A percentile compares a stretch with the other conserved stretches of the same genome.
These are phyloP conservation scores for Ganoderma leucocontextum DNA, from an alignment of 1,284 basidiomycete species.

Conservation along the genomic window DNA sequence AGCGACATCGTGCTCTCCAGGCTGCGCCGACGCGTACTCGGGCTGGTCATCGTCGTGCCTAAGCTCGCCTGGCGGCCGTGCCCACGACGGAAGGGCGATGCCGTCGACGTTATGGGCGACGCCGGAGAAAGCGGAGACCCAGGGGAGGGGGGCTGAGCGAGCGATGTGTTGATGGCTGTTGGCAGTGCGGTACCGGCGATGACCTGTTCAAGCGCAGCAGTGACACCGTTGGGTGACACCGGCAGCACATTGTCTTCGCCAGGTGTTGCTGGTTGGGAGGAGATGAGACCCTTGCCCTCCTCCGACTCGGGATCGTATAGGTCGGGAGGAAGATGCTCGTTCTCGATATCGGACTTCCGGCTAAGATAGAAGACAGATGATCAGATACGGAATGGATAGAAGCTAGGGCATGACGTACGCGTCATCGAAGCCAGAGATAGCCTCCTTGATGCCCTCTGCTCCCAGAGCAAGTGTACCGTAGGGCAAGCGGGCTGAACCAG, in stretches of 20 bases:
- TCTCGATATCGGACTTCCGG: constrained; percentile 98
- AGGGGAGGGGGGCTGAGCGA: constrained; percentile 34
- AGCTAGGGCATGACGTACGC: constrained; percentile 73
- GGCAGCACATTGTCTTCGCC: constrained; percentile 53
- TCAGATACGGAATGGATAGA: constrained; percentile 46
- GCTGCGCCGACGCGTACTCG: constrained; percentile 90
- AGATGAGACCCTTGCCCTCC: constrained; percentile 71
- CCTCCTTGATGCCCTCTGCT: constrained; percentile 95
- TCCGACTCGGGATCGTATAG: constrained; percentile 89
- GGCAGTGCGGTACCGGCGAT: constrained; percentile 46
- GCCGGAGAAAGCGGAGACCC: constrained; percentile 47
- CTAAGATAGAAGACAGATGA: constrained; percentile 48
- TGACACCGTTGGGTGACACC: constrained; percentile 62
- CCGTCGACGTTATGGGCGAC: constrained; percentile 47
- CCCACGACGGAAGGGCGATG: constrained; percentile 71
- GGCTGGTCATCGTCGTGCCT: constrained; percentile 96
- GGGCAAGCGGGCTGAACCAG: constrained; percentile 82
- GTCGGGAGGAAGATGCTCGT: constrained; percentile 95
- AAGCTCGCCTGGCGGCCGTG: constrained; percentile 90
- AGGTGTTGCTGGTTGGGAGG: constrained; percentile 60
- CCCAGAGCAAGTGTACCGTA: constrained; percentile 90
- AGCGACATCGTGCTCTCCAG: constrained; percentile 96
- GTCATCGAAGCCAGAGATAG: constrained; percentile 94
- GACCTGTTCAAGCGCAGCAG: constrained; percentile 58
- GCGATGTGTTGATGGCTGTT: constrained; percentile 21